Conservation (phyloP, 169 alveolate species). For the Plasmodium falciparum region DNA sequence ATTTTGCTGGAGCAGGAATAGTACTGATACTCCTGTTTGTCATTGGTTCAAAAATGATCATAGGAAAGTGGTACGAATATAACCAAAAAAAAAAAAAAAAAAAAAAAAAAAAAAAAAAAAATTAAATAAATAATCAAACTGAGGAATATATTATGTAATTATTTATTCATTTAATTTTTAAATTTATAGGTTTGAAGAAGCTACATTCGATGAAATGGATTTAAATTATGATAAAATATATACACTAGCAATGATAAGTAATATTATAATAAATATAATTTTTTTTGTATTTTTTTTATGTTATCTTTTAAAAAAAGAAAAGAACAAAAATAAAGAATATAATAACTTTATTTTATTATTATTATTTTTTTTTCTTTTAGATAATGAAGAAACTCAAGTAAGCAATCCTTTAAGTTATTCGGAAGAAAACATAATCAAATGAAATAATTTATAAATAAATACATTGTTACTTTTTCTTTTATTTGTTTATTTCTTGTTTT, state of each 20-base stretch:
- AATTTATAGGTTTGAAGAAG: conserved; percentile 49
- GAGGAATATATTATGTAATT: background rate
- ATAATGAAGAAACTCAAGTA: conserved; percentile 19
- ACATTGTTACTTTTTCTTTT: too few species aligned
- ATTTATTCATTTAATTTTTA: background rate
- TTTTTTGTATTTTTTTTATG: background rate
- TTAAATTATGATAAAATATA: conserved; percentile 57
- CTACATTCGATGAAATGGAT: conserved; percentile 53
- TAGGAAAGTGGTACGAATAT: conserved; percentile 24
- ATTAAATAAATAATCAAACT: background rate
- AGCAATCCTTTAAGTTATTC: conserved; percentile 1
- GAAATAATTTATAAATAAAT: too few species aligned
- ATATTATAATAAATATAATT: conserved; percentile 17
- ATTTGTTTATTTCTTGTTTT: too few species aligned
- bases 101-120: too few species aligned
- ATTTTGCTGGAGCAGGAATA: conserved; percentile 77
- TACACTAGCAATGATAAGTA: conserved; percentile 73
- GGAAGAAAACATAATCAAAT: background rate
- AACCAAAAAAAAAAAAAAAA: background rate
- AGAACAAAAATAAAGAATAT: background rate
- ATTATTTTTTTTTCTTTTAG: conserved; percentile 24
- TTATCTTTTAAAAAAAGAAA: background rate
- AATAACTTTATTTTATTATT: conserved; percentile 11
- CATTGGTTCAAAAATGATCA: conserved; percentile 54
- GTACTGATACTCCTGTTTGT: conserved; percentile 60